These are phyloP conservation scores for Phytophthora brassicae DNA, from an alignment of 352 stramenopile genomes.

Conservation along the genomic window DNA sequence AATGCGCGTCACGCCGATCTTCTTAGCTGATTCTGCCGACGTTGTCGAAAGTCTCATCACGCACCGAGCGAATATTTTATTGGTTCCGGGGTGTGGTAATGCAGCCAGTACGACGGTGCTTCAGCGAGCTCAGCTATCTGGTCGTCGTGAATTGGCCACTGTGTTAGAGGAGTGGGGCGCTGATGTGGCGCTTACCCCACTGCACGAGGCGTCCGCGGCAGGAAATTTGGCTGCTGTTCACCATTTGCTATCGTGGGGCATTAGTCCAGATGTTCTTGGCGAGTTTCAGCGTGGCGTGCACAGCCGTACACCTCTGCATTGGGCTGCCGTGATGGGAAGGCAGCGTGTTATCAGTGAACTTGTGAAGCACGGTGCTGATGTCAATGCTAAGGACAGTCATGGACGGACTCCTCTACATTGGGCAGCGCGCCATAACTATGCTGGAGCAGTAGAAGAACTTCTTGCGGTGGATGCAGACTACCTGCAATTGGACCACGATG, in stretches of 20 bases:
- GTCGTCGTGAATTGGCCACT: constrained; percentile 52
- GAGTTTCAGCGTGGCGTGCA: constrained; percentile 71
- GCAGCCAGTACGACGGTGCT: constrained; percentile 73
- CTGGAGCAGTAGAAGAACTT: constrained; percentile 51
- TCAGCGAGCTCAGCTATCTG: constrained; percentile 64
- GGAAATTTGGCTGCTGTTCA: constrained; percentile 54
- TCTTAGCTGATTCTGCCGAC: constrained; percentile 71
- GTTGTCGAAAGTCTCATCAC: constrained; percentile 64
- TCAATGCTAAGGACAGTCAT: constrained; percentile 61
- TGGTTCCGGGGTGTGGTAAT: constrained; percentile 63
- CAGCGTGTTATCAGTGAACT: constrained; percentile 53
- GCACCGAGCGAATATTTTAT: constrained; percentile 68
- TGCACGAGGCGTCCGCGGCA: constrained; percentile 65
- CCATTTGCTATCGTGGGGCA: constrained; percentile 57
- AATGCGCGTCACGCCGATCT: constrained; percentile 72
- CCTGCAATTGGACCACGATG: constrained; percentile 53
- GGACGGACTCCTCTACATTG: constrained; percentile 75
- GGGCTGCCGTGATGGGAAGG: constrained; percentile 72
- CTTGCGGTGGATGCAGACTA: constrained; percentile 54
- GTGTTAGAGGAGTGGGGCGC: constrained; percentile 74
- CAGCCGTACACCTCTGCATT: constrained; percentile 68
- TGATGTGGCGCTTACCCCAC: constrained; percentile 75
- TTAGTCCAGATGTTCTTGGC: constrained; percentile 61
- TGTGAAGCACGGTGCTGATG: constrained; percentile 46
- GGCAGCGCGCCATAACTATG: constrained; percentile 75